Evolutionary conservation across 2,329 filamentous ascomycete genomes (phyloP), one percentile per base, ranked within the genome.

Genomic region (Cladobotryum mycophilum): DNA sequence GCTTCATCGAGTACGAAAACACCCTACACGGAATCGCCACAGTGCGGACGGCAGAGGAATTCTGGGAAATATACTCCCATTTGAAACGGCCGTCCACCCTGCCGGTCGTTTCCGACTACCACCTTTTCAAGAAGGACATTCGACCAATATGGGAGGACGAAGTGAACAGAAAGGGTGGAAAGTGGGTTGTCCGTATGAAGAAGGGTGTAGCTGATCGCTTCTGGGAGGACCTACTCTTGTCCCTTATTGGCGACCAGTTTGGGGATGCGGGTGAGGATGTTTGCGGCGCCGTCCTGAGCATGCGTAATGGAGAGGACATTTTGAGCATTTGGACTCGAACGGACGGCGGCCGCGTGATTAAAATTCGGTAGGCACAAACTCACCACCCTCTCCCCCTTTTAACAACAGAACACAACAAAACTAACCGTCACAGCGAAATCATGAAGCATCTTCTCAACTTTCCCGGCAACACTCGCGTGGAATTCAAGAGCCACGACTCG

Each of bases 101-200:
- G 52, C 92, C 92, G 6, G 85, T 92, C 4, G 92, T 97, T 30
- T 96, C 91, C 20, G 93, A 99, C 70, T 99, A 96, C 66, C 93
- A 99, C 67, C 85, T 99, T 53, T 99, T 99, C 76, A 95, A 93
- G 71, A 90, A 93, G 65, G 92, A 91, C 49, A 91, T 99, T 55
- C 84, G 93, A 54, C 93, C 93, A 18, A 93, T 99, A 60, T 99
- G 93, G 93, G 93, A 99, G 70, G 93, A 99, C 61, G 90, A 96
- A 43, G 89, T 95, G 67, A 99, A 99, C 73, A 93, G 89, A 69
- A 86, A 85, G 59, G 93, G 93, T 49, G 93, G 93, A 47, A 99
- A 99, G 73, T 99, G 92, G 92, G 91, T 96, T 58, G 85, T 99
- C 67, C 81, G 92, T 58, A 75, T 99, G 66, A 96, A 96, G 80